Conservation (phyloP, 148 eudicot genomes). For the Suaeda aralocaspica region DNA sequence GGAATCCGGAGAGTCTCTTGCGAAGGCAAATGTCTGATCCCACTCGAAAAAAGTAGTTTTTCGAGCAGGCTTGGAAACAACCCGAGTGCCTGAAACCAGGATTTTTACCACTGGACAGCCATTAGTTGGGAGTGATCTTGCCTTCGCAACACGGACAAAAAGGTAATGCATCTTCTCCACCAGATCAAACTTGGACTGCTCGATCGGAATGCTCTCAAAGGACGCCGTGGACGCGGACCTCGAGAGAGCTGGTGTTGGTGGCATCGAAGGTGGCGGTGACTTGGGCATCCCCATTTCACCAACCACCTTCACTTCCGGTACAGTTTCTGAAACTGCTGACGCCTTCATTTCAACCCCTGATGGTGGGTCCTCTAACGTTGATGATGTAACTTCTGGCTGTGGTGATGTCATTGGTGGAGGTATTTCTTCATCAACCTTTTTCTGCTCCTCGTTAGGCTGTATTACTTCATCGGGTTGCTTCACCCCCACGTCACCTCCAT, state of each 20-base stretch:
- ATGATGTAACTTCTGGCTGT: background rate
- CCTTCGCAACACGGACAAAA: constrained; percentile 73
- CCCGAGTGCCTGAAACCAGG: constrained; percentile 45
- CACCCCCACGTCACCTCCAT: constrained; percentile 1
- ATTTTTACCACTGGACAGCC: constrained; percentile 68
- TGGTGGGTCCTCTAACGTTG: constrained; percentile 18
- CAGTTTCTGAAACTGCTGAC: constrained; percentile 33
- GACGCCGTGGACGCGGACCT: constrained; percentile 55
- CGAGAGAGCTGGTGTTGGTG: constrained; percentile 39
- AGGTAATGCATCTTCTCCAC: constrained; percentile 96
- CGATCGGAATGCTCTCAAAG: constrained; percentile 47
- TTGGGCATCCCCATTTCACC: constrained; percentile 25
- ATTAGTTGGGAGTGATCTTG: constrained; percentile 61
- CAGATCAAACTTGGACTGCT: constrained; percentile 67
- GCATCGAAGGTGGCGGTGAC: constrained; percentile 41
- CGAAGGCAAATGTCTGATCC: constrained; percentile 90
- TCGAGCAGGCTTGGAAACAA: constrained; percentile 61
- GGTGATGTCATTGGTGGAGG: constrained; percentile 8
- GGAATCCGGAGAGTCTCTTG: constrained; percentile 55
- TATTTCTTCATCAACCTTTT: background rate
- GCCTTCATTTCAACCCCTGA: constrained; percentile 36
- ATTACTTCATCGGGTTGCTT: constrained; percentile 11
- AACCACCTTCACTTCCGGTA: constrained; percentile 41
- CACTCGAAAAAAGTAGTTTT: constrained; percentile 63
- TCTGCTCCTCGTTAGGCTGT: background rate